Conservation (phyloP, 192 early-diverging fungal genomes). For the Backusella circina region DNA sequence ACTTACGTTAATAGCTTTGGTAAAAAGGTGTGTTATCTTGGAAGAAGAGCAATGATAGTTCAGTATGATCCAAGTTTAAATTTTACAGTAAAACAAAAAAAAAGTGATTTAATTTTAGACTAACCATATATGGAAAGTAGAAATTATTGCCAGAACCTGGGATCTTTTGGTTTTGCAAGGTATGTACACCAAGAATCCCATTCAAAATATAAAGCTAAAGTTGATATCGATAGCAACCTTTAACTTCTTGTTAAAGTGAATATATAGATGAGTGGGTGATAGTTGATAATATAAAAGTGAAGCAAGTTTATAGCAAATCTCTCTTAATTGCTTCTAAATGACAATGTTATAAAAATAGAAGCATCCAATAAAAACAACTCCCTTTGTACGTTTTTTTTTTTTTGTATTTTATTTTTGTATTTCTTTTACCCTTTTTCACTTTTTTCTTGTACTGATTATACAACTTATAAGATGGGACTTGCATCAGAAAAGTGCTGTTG, state of each 20-base stretch:
- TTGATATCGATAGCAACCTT: too few species aligned
- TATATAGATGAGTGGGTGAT: too few species aligned
- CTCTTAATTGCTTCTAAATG: background rate
- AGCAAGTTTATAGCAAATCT: background rate
- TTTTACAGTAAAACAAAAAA: too few species aligned
- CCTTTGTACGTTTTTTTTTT: background rate
- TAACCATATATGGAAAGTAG: background rate
- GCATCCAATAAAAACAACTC: background rate
- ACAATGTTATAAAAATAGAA: slow-evolving; percentile 2
- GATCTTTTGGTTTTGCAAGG: background rate
- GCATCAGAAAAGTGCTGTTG: slow-evolving; percentile 27
- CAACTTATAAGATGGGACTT: background rate
- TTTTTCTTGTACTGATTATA: background rate
- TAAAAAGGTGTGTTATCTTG: too few species aligned
- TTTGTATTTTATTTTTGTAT: background rate
- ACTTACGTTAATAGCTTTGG: too few species aligned
- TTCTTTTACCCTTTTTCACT: background rate
- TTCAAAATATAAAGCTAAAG: too few species aligned
- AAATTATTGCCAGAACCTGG: background rate
- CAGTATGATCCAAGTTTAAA: too few species aligned
- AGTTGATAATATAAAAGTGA: background rate
- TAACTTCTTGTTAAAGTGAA: too few species aligned
- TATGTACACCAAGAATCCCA: too few species aligned
- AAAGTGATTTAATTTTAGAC: background rate
- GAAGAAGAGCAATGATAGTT: too few species aligned